phyloP scores from a whole-genome alignment of 2,329 filamentous ascomycete species.

The Kalaharituber pfeilii region DNA sequence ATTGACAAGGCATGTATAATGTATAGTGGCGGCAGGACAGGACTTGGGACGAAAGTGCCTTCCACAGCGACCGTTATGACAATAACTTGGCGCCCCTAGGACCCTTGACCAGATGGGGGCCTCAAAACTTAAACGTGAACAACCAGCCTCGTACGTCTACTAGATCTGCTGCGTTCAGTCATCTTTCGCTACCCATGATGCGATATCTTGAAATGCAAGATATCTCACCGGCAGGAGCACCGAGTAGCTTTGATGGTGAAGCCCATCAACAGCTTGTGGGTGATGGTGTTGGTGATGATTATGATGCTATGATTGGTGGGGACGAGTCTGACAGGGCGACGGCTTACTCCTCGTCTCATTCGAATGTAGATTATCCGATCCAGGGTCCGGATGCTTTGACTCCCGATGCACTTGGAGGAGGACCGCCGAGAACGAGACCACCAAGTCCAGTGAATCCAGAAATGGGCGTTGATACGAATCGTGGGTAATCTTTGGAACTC shows the following conservation, averaged over 20 bases:
- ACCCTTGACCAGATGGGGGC: background rate
- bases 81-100: background rate
- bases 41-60: background rate
- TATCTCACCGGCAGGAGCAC: background rate
- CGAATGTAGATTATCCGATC: conserved; percentile 7
- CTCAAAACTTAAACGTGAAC: conserved; percentile 1
- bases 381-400: conserved; percentile 10
- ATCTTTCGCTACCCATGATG: conserved; percentile 1
- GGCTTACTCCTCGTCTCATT: conserved; percentile 1
- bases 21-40: background rate
- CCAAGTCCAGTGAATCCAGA: conserved; percentile 15
- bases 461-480: conserved; percentile 8
- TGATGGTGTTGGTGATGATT: background rate
- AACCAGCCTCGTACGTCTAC: conserved; percentile 1
- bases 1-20: background rate
- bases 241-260: background rate
- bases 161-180: conserved; percentile 2
- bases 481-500: background rate
- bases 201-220: conserved; percentile 3
- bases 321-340: conserved; percentile 1
- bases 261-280: background rate
- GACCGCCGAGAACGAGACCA: conserved; percentile 13
- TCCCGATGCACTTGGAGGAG: conserved; percentile 7
- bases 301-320: background rate
- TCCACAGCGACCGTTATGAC: background rate